Evolutionary conservation across 805 yeast genomes (phyloP).

Genomic region (Spathaspora arborariae): DNA sequence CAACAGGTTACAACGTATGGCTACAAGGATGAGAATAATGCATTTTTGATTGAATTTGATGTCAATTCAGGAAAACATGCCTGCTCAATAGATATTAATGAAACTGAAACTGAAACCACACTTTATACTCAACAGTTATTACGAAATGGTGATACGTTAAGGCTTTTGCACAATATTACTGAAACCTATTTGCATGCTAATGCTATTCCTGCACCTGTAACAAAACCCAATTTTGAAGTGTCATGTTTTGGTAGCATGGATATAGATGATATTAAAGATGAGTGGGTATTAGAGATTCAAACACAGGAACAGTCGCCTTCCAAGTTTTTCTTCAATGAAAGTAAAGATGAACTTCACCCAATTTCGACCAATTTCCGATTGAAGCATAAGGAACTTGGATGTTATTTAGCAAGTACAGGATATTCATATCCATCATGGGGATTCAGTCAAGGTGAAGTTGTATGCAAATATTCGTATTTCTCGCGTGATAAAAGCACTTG

Average conservation of each 20-base stretch:
- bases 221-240: conserved; percentile 70
- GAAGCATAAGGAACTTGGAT: conserved; percentile 58
- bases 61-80: conserved; percentile 9
- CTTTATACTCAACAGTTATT: conserved; percentile 21
- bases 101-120: conserved; percentile 1
- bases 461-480: conserved; percentile 55
- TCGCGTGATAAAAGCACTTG: conserved; percentile 60
- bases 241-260: conserved; percentile 77
- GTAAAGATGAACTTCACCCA: conserved; percentile 58
- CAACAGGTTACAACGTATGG: conserved; percentile 94
- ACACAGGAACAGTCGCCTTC: conserved; percentile 48
- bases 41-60: conserved; percentile 67
- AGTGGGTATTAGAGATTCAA: conserved; percentile 86
- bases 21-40: conserved; percentile 82
- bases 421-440: conserved; percentile 76
- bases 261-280: conserved; percentile 76
- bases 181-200: conserved; percentile 83
- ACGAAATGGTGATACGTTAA: conserved; percentile 60
- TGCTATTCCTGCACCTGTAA: conserved; percentile 68
- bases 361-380: conserved; percentile 70
- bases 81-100: conserved; percentile 28
- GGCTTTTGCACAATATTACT: conserved; percentile 69
- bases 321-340: conserved; percentile 44
- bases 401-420: conserved; percentile 77
- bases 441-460: conserved; percentile 76